Evolutionary conservation across 306 rosid genomes (phyloP), one percentile per base, ranked within the genome.

Genomic region (Sesbania bispinosa): DNA sequence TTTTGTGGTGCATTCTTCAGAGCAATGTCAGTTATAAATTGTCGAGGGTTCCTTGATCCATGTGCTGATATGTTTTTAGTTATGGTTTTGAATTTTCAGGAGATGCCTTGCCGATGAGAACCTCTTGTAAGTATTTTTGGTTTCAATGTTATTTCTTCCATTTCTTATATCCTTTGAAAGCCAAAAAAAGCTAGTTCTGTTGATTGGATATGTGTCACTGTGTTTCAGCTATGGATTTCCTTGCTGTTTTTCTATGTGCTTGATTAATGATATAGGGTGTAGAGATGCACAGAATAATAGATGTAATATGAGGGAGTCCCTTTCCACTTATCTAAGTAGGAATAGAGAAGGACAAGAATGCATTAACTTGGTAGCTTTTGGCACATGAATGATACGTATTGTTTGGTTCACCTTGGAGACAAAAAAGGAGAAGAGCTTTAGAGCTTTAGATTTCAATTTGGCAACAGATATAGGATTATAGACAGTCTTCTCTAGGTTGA

Each of bases 61-160:
- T 66, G n/a, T 30, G 20, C 86, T 84, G 80, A 87, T 77, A 26
- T 74, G 3, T 8, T 71, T 67, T 30, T 67, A 0, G 0, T 79
- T 50, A 0, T 67, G 11, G 48, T 79, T 77, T 77, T 81, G 72
- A 62, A 73, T 52, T 81, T 83, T 75, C 97, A 95, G 97, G 85
- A 89, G 80, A 26, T 89, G 96, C 82, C 81, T 91, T 48, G n/a
- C 67, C 1, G 96, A 95, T 79, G 99, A 97, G 71, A 95, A 95
- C 59, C 93, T 95, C 33, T 77, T 91, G 99, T 91, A 86, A 95
- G 99, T 88, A 36, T 39, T 39, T 43, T 43, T 14, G 6, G 15
- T 14, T 62, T 9, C 7, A 2, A 5, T 32, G 5, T 39, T 38
- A 20, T 38, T 20, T 62, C 8, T 5, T 7, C 1, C 51, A 26